phyloP scores from a whole-genome alignment of 495 filamentous ascomycete species.

The Articulospora tetracladia region DNA sequence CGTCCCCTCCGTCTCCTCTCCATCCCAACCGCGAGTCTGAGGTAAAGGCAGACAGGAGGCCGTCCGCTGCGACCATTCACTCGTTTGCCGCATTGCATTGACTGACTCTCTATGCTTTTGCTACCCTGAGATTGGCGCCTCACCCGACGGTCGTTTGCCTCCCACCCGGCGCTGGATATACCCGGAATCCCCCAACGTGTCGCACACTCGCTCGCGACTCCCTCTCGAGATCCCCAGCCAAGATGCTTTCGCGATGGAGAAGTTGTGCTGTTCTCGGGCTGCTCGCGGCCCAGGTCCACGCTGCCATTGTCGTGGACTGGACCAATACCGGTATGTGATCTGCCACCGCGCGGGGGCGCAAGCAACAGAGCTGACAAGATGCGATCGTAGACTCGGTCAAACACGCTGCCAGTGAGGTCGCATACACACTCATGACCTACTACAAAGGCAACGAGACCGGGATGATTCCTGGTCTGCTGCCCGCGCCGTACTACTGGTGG shows the following conservation, averaged over 20 bases:
- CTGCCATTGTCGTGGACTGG: slow-evolving; percentile 3
- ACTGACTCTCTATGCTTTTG: not conserved
- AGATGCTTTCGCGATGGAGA: not conserved
- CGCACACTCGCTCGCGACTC: not conserved
- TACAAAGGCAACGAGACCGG: slow-evolving; percentile 70
- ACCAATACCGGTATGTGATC: not conserved
- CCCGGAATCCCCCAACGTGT: not conserved
- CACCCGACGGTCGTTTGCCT: not conserved
- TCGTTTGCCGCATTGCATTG: not conserved
- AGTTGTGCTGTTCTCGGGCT: not conserved
- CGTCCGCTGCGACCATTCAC: not conserved
- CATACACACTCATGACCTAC: slow-evolving; percentile 58
- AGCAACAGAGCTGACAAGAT: not conserved
- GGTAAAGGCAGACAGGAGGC: no score
- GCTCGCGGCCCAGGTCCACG: not conserved
- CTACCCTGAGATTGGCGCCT: not conserved
- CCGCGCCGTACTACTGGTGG: slow-evolving; percentile 56
- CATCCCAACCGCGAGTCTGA: not conserved
- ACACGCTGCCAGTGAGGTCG: slow-evolving; percentile 53
- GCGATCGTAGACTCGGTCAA: slow-evolving; percentile 50
- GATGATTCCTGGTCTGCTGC: slow-evolving; percentile 53
- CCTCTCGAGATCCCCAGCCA: not conserved
- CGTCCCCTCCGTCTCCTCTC: not conserved
- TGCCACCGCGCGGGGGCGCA: not conserved
- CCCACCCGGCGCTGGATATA: not conserved